Evolutionary conservation across 805 yeast species (phyloP), one percentile per base, ranked within the genome.

Genomic region (Candida glaebosa): DNA sequence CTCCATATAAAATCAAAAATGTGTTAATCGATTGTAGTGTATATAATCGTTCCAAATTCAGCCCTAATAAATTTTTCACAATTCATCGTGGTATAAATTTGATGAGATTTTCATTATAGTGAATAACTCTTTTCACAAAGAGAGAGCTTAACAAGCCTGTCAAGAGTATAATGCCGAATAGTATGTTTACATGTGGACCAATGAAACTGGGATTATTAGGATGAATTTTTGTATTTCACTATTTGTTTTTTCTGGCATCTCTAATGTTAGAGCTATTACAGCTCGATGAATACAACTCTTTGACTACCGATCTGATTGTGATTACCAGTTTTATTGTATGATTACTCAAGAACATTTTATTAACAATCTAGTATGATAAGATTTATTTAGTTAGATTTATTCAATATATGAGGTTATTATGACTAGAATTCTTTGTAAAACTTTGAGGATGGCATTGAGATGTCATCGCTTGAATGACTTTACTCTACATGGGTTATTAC

Each of bases 221-320:
- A 68, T 67, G 74, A 68, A 59, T 51, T 45, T 53, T 57, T 63
- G 52, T 47, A 52, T 49, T 48, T 39, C 43, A 47, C 26, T 42
- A 53, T 65, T 67, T 69, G 75, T 82, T 80, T 81, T 82, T 83
- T 84, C 90, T 84, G 90, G 90, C 90, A 84, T 84, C 90, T 84
- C 89, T 84, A 84, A 82, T 83, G 86, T 82, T 83, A 84, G 89
- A 71, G 78, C 80, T 75, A 7, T 69, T 65, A 68, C 74, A 71
- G 82, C 75, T 81, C 89, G 75, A 81, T 84, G 90, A 84, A 75
- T 84, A 75, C 80, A 82, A 79, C 76, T 68, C 56, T 77, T 28
- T 79, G 84, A 80, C 84, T 67, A 69, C 56, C 31, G 68, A 75
- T 78, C 85, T 79, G 85, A 81, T 65, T 50, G n/a, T 25, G 18